Conservation (phyloP, 2,329 filamentous ascomycete species). For the Aureobasidium uvarum region DNA sequence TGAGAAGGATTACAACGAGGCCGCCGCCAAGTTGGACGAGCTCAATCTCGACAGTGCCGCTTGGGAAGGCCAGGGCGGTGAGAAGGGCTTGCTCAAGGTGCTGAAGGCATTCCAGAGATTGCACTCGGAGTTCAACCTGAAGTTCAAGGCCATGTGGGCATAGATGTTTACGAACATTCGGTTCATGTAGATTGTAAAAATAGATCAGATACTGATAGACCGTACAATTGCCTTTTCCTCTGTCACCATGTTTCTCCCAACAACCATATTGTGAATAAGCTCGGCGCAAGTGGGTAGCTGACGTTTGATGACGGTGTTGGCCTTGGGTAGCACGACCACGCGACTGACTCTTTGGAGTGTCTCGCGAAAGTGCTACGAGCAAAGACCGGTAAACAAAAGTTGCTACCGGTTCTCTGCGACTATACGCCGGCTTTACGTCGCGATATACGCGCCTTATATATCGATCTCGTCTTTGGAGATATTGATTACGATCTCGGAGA, state of each 20-base stretch:
- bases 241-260: background rate
- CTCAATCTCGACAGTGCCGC: conserved; percentile 34
- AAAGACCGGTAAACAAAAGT: background rate
- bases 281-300: conserved; percentile 10
- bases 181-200: background rate
- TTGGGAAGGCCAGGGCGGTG: conserved; percentile 46
- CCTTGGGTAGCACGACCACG: conserved; percentile 2
- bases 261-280: conserved; percentile 9
- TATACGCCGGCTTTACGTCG: too few species aligned
- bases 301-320: conserved; percentile 19
- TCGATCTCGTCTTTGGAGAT: background rate
- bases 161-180: conserved; percentile 36
- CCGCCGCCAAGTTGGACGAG: conserved; percentile 32
- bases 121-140: conserved; percentile 60
- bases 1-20: conserved; percentile 32
- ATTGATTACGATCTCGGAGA: conserved; percentile 12
- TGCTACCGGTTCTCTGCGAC: too few species aligned
- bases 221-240: background rate
- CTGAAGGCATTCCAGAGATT: conserved; percentile 59
- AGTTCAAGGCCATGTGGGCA: conserved; percentile 63
- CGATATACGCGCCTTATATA: conserved; percentile 13
- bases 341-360: background rate
- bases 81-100: conserved; percentile 53
- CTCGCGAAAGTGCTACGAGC: conserved; percentile 1
- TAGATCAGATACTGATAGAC: conserved; percentile 16